A percentile compares a stretch with the other conserved stretches of the same genome.
These are phyloP conservation scores for Eucalyptus marginata DNA, from an alignment of 345 rosid species.

Conservation along the genomic window DNA sequence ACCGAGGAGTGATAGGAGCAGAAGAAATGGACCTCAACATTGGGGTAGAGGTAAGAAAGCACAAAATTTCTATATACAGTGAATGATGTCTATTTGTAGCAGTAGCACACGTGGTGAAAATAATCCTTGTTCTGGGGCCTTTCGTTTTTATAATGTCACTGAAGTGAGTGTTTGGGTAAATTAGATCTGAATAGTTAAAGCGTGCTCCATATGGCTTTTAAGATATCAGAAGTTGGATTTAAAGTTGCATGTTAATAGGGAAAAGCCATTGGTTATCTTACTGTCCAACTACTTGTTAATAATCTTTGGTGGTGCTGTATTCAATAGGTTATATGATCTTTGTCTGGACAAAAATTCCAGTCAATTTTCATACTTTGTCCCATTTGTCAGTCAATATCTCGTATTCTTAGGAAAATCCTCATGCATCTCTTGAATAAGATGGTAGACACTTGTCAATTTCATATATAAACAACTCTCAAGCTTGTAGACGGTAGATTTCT, in stretches of 20 bases:
- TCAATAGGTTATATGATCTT: background rate
- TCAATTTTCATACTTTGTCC: background rate
- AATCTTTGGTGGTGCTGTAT: background rate
- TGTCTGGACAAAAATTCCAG: background rate
- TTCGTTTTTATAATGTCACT: background rate
- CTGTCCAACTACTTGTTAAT: background rate
- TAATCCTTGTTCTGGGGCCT: background rate
- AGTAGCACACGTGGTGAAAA: background rate
- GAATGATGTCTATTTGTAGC: background rate
- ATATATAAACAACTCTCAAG: background rate
- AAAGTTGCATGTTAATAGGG: background rate
- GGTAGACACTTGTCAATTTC: background rate
- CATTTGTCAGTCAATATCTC: background rate
- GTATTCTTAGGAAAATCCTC: background rate
- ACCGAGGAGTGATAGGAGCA: conserved; percentile 16
- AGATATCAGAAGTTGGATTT: background rate
- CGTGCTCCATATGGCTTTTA: background rate
- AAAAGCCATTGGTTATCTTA: background rate
- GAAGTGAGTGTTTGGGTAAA: background rate
- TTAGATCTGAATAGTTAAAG: background rate
- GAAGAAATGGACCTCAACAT: conserved; percentile 17
- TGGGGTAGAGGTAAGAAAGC: conserved; percentile 47
- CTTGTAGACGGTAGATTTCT: background rate
- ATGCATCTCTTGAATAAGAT: background rate
- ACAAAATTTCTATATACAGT: background rate